These are phyloP conservation scores for Morella rubra DNA, from an alignment of 306 rosid species.

Conservation along the genomic window DNA sequence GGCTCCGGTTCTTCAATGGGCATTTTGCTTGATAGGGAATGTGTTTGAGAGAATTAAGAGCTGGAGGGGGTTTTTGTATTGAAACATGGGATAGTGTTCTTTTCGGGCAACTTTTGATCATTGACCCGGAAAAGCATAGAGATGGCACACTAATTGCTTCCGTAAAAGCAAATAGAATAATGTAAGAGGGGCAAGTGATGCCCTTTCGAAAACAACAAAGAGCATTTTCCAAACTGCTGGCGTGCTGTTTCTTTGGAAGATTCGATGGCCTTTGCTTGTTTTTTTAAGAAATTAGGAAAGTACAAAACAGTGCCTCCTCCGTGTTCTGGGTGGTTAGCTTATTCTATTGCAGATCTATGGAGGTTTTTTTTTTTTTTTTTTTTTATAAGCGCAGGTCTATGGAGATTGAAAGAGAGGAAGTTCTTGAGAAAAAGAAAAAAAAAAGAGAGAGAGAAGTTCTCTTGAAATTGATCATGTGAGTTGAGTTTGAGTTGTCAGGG, in stretches of 20 bases:
- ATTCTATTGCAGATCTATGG: constrained; percentile 34
- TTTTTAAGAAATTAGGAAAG: constrained; percentile 35
- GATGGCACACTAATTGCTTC: constrained; percentile 20
- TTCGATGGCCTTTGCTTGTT: constrained; percentile 60
- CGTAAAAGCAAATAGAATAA: background rate
- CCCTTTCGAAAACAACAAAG: constrained; percentile 43
- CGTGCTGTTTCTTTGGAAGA: constrained; percentile 80
- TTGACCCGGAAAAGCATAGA: constrained; percentile 48
- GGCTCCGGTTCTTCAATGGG: constrained; percentile 52
- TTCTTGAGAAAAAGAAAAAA: too few species aligned
- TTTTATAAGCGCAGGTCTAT: too few species aligned
- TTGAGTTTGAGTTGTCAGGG: constrained; percentile 34
- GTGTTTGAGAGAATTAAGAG: constrained; percentile 13
- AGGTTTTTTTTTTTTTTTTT: too few species aligned
- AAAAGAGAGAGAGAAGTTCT: too few species aligned
- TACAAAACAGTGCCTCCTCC: constrained; percentile 48
- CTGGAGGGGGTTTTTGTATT: background rate
- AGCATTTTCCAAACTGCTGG: constrained; percentile 62
- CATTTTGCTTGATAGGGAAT: constrained; percentile 38
- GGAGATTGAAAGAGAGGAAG: constrained; percentile 20
- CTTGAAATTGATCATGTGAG: constrained; percentile 26
- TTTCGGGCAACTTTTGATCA: constrained; percentile 29
- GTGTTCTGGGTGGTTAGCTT: constrained; percentile 50
- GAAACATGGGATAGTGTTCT: background rate
- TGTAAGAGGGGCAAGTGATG: constrained; percentile 22